Evolutionary conservation across 2,329 filamentous ascomycete species (phyloP), one percentile per base, ranked within the genome.

Genomic region (Elsinoe arachidis): DNA sequence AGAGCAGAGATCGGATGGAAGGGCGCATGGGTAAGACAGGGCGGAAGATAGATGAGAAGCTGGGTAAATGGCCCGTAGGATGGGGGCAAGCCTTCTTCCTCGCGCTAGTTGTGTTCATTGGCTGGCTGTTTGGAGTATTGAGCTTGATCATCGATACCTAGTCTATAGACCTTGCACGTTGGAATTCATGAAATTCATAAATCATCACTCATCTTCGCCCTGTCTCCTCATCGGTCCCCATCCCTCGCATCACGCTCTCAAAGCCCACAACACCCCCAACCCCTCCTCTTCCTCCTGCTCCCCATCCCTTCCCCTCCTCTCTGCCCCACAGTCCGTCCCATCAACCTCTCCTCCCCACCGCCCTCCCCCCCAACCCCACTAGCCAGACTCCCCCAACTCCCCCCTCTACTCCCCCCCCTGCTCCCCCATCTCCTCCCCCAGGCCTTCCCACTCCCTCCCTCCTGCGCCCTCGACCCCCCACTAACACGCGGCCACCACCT

Each of bases 11-110:
- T 7, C 54, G 54, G n/a, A 33, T 47, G 41, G 35, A 46, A 33
- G 54, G 39, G 12, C n/a, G 30, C 7, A 58, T 55, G 51, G 51
- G 51, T 4, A 55, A 34, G 51, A 55, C 44, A 17, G 57, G 37
- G 30, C 26, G 56, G 35, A 35, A 23, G 56, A 47, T 58, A 10
- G 54, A 56, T 35, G 39, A 55, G 53, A 35, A 26, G 53, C 19
- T 55, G 5, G 53, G 53, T 4, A 23, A 14, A 19, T 55, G 37
- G 38, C 38, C 53, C 2, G 53, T 43, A 12, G 53, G 53, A 34
- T 34, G 15, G 17, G 37, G 21, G 19, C 53, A 55, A 15, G 38
- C n/a, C 4, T n/a, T 44, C 7, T 55, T 55, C 23, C 19, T 55
- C 37, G 5, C 44, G 3, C 17, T 55, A 10, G 53, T 55, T 3